Evolutionary conservation across 805 yeast species (phyloP).

Genomic region (Candida sanyiensis): DNA sequence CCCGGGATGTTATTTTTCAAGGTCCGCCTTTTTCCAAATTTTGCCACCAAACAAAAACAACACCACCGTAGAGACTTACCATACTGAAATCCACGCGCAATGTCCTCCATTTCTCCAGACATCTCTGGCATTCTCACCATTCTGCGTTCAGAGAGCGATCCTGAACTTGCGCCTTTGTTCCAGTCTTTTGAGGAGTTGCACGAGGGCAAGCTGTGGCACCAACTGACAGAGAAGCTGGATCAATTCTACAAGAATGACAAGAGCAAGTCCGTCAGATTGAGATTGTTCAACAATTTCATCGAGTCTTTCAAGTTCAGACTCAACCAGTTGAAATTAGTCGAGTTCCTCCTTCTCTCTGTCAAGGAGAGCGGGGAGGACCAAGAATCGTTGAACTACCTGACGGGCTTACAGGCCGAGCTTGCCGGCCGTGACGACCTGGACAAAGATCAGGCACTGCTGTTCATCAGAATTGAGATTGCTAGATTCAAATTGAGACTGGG

Average conservation of each 20-base stretch:
- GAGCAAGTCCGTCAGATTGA: conserved; percentile 51
- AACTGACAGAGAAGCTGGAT: conserved; percentile 64
- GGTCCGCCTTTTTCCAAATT: not conserved
- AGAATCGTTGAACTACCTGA: conserved; percentile 49
- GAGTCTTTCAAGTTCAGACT: conserved; percentile 60
- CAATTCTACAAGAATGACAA: conserved; percentile 54
- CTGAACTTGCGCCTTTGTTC: conserved; percentile 54
- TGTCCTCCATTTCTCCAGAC: conserved; percentile 14
- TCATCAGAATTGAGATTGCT: conserved; percentile 68
- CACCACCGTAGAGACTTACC: not conserved
- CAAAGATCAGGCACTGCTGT: conserved; percentile 50
- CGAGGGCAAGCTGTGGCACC: conserved; percentile 93
- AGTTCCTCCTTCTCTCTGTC: conserved; percentile 57
- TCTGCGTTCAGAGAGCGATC: conserved; percentile 60
- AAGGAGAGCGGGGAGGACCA: conserved; percentile 34
- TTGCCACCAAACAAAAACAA: conserved; percentile 1
- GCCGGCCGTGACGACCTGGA: conserved; percentile 33
- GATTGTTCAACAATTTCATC: conserved; percentile 68
- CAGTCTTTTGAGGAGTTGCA: conserved; percentile 75
- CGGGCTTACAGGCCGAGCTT: conserved; percentile 40
- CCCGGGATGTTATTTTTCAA: not conserved
- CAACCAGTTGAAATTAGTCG: conserved; percentile 74
- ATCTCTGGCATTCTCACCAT: conserved; percentile 30
- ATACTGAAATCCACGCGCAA: not conserved
- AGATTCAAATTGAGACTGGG: conserved; percentile 56